Evolutionary conservation across 2,329 filamentous ascomycete species (phyloP).

Genomic region (Pyrenophora graminea): DNA sequence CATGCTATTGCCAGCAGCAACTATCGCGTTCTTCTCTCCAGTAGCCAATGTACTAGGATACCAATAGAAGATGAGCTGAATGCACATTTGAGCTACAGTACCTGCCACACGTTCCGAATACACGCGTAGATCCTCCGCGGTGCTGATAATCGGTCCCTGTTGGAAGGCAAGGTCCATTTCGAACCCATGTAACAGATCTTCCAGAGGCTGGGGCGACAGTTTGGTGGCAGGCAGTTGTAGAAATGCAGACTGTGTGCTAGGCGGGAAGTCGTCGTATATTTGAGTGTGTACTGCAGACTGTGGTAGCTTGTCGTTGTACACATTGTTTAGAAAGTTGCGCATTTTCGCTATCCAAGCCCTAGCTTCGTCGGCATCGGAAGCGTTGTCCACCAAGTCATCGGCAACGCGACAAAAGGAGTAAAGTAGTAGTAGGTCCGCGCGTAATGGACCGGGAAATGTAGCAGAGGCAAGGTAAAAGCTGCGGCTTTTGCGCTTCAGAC

Average conservation of each 20-base stretch:
- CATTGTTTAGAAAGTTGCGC: constrained; percentile 60
- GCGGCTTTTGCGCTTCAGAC: constrained; percentile 67
- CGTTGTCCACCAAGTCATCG: constrained; percentile 73
- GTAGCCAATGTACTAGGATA: constrained; percentile 42
- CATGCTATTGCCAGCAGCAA: constrained; percentile 66
- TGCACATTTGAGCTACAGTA: constrained; percentile 70
- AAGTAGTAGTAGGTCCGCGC: constrained; percentile 69
- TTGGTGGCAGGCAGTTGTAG: constrained; percentile 61
- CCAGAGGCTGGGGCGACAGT: constrained; percentile 63
- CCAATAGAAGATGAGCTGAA: constrained; percentile 69
- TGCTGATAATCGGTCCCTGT: constrained; percentile 57
- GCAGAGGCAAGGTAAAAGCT: constrained; percentile 76
- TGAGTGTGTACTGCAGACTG: constrained; percentile 32
- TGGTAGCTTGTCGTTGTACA: constrained; percentile 46
- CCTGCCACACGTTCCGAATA: constrained; percentile 73
- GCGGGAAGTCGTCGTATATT: constrained; percentile 58
- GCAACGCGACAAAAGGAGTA: constrained; percentile 76
- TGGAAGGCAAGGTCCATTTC: constrained; percentile 67
- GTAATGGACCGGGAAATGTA: constrained; percentile 68
- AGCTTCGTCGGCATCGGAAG: constrained; percentile 58
- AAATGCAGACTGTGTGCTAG: constrained; percentile 58
- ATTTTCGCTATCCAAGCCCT: constrained; percentile 63
- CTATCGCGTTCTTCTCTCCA: constrained; percentile 50
- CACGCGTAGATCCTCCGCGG: constrained; percentile 61
- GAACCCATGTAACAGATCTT: constrained; percentile 69